phyloP scores from a whole-genome alignment of 75 land plant species.

The Pinus taeda region DNA sequence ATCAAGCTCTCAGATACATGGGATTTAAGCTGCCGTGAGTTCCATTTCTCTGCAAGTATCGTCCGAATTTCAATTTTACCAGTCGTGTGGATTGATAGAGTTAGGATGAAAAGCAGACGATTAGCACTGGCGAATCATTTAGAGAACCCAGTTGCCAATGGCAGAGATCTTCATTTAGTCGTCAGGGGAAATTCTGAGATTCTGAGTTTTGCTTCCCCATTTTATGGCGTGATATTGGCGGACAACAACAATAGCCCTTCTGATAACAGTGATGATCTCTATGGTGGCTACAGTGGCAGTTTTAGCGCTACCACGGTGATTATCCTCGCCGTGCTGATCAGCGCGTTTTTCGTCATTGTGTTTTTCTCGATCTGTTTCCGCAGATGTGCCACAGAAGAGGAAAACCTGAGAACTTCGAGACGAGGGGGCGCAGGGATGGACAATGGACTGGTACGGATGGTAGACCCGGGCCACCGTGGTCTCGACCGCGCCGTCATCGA shows the following conservation, averaged over 20 bases:
- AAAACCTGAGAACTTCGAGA: background rate
- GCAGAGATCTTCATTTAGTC: too few species aligned
- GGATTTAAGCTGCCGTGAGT: too few species aligned
- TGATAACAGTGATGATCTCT: background rate
- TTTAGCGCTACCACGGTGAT: conserved; percentile 70
- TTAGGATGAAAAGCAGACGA: too few species aligned
- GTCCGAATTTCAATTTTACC: too few species aligned
- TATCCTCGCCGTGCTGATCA: conserved; percentile 58
- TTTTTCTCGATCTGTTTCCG: conserved; percentile 79
- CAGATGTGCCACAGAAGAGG: conserved; percentile 32
- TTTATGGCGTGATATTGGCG: too few species aligned
- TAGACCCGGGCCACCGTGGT: background rate
- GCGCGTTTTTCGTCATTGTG: conserved; percentile 69
- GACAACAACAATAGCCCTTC: background rate
- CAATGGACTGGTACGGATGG: background rate
- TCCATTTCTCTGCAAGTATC: too few species aligned
- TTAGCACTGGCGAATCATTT: too few species aligned
- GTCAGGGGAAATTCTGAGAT: too few species aligned
- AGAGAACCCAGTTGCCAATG: too few species aligned
- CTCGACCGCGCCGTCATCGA: conserved; percentile 10
- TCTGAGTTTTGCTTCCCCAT: too few species aligned
- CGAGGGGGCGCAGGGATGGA: background rate
- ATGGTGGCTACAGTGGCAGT: background rate
- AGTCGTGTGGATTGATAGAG: too few species aligned
- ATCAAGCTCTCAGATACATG: too few species aligned